Evolutionary conservation across 768 basidiomycete species (phyloP), one percentile per base, ranked within the genome.

Genomic region (Leccinum subtestaceum): DNA sequence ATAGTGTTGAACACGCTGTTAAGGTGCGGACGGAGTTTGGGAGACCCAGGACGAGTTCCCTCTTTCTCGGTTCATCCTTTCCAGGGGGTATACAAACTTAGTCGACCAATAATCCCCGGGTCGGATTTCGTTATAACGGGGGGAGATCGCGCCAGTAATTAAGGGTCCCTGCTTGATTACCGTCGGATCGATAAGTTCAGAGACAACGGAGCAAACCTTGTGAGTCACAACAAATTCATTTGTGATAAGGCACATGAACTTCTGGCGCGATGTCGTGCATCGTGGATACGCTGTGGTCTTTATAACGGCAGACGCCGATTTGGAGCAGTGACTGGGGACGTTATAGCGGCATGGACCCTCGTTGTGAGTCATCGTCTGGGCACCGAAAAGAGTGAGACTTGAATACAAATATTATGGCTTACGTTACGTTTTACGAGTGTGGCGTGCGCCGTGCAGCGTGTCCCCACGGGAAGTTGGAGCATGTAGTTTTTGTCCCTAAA

Each of bases 21-120:
- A 59, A 52, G 54, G 64, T 64, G 57, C 56, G 48, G 50, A 55
- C 63, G 58, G 58, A 57, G 46, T 34, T 60, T 47, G 21, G 49
- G 2, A 27, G 53, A 55, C 34, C 25, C 58, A 60, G 34, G 47
- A 34, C 47, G n/a, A 53, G 49, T 2, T 5, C 15, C 19, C n/a
- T 23, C n/a, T 47, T 25, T 38, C 40, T 62, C 48, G 40, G 48
- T 54, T 46, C 10, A 56, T 50, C 36, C 31, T 7, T 43, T 9
- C 32, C 23, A 55, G 15, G 27, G 49, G 9, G 27, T 45, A 23
- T 11, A 31, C 6, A 60, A 34, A 43, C 40, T 13, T 11, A 5
- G 19, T 25, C 5, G 23, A 31, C 27, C 2, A 52, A 3, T 34
- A n/a, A 13, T 11, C 31, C 27, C 15, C 21, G 25, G 12, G 10